These are phyloP conservation scores for Prunus mira DNA, from an alignment of 306 rosid species.

Conservation along the genomic window DNA sequence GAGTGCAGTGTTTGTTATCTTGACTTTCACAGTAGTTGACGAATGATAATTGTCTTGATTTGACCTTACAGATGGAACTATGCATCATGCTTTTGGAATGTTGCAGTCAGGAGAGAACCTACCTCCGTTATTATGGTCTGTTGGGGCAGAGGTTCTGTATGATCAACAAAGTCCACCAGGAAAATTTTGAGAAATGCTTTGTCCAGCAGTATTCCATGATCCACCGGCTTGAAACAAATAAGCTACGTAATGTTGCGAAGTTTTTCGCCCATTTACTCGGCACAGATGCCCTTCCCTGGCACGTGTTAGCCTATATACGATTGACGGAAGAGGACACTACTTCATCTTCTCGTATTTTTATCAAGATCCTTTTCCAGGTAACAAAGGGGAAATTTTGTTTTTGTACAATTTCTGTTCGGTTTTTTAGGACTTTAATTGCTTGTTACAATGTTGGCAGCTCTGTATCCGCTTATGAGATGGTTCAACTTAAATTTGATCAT, in stretches of 20 bases:
- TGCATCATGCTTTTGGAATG: constrained; percentile 84
- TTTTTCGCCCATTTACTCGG: constrained; percentile 92
- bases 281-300: constrained; percentile 91
- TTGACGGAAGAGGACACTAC: constrained; percentile 90
- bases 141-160: constrained; percentile 84
- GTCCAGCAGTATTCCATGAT: constrained; percentile 92
- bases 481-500: not conserved
- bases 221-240: constrained; percentile 81
- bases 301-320: constrained; percentile 70
- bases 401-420: not conserved
- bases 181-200: constrained; percentile 87
- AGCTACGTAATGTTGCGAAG: constrained; percentile 75
- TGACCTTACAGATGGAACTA: constrained; percentile 61
- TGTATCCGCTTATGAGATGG: not conserved
- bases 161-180: constrained; percentile 86
- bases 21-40: not conserved
- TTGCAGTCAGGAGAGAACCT: constrained; percentile 91
- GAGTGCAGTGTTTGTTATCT: not conserved
- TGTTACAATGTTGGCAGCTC: not conserved
- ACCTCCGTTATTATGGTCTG: constrained; percentile 84
- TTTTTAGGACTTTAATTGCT: not conserved
- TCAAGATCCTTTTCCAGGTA: constrained; percentile 93
- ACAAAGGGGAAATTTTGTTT: not conserved
- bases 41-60: constrained; percentile 9
- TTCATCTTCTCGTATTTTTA: constrained; percentile 81